Percentiles rank a stretch among this genome's conserved stretches.
Conservation (phyloP, 768 basidiomycete species). For the Collybia nuda region DNA sequence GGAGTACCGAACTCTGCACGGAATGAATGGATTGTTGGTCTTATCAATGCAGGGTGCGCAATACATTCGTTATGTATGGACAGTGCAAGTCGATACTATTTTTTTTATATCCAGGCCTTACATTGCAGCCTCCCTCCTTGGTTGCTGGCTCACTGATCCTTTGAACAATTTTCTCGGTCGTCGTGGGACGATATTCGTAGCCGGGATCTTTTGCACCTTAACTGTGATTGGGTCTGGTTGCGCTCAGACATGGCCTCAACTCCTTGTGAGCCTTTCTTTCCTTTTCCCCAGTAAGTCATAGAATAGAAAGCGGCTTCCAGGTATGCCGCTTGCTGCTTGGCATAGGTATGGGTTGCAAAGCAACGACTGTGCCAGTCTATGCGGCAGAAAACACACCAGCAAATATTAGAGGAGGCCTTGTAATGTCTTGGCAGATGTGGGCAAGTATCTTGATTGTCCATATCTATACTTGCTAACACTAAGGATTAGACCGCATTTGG, state of each 20-base stretch:
- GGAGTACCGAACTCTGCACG: slow-evolving; percentile 29
- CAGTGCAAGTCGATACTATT: neutral
- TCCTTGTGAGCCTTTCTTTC: slow-evolving; percentile 29
- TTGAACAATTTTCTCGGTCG: slow-evolving; percentile 61
- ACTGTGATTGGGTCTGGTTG: slow-evolving; percentile 44
- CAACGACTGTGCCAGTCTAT: slow-evolving; percentile 57
- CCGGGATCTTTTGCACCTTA: slow-evolving; percentile 53
- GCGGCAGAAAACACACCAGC: slow-evolving; percentile 77
- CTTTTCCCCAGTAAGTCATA: neutral
- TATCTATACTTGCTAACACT: slow-evolving; percentile 1
- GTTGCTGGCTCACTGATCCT: slow-evolving; percentile 44
- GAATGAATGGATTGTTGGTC: slow-evolving; percentile 69
- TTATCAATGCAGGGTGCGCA: slow-evolving; percentile 60
- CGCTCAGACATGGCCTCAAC: slow-evolving; percentile 50
- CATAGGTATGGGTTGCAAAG: slow-evolving; percentile 61
- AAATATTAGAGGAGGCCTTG: slow-evolving; percentile 77
- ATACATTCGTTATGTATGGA: neutral
- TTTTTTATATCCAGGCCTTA: slow-evolving; percentile 29
- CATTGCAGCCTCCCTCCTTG: slow-evolving; percentile 39
- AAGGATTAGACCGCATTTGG: slow-evolving; percentile 73
- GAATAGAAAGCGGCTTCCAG: slow-evolving; percentile 11
- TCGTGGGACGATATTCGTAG: slow-evolving; percentile 56
- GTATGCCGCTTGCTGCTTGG: slow-evolving; percentile 54
- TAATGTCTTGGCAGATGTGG: slow-evolving; percentile 94
- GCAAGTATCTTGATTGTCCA: slow-evolving; percentile 21